Evolutionary conservation across 75 land plant species (phyloP).

Genomic region (Gnetum montanum): DNA sequence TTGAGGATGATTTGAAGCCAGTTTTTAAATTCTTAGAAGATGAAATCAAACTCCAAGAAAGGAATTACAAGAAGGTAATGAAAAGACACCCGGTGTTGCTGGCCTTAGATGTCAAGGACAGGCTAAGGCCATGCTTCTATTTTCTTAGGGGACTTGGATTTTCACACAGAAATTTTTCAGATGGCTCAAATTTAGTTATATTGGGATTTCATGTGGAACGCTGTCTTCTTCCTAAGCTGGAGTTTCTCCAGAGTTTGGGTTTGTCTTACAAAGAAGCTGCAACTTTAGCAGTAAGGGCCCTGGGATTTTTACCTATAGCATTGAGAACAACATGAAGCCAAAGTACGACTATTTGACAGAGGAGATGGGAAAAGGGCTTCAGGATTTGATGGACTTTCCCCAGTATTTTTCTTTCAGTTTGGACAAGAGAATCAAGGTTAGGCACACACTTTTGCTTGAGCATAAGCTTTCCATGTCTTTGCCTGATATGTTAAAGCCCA

Average conservation of each 20-base stretch:
- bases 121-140: slow-evolving; percentile 57
- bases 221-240: slow-evolving; percentile 61
- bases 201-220: slow-evolving; percentile 63
- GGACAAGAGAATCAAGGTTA: slow-evolving; percentile 56
- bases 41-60: slow-evolving; percentile 32
- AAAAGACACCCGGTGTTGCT: slow-evolving; percentile 70
- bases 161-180: slow-evolving; percentile 8
- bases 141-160: slow-evolving; percentile 59
- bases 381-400: slow-evolving; percentile 56
- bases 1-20: slow-evolving; percentile 34
- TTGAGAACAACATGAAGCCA: slow-evolving; percentile 60
- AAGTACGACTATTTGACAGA: slow-evolving; percentile 53
- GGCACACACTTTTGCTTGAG: slow-evolving; percentile 37
- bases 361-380: slow-evolving; percentile 52
- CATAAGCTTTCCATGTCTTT: slow-evolving; percentile 33
- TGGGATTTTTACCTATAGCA: slow-evolving; percentile 68
- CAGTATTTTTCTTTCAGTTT: slow-evolving; percentile 73
- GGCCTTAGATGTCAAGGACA: slow-evolving; percentile 40
- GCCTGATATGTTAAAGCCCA: slow-evolving; percentile 50
- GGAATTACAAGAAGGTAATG: slow-evolving; percentile 33
- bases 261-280: slow-evolving; percentile 34
- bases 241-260: slow-evolving; percentile 40
- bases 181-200: slow-evolving; percentile 43
- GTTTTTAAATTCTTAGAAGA: slow-evolving; percentile 48
- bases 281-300: slow-evolving; percentile 54